These are phyloP conservation scores for Ophiosphaerella korrae DNA, from an alignment of 2,329 filamentous ascomycete species.

Conservation along the genomic window DNA sequence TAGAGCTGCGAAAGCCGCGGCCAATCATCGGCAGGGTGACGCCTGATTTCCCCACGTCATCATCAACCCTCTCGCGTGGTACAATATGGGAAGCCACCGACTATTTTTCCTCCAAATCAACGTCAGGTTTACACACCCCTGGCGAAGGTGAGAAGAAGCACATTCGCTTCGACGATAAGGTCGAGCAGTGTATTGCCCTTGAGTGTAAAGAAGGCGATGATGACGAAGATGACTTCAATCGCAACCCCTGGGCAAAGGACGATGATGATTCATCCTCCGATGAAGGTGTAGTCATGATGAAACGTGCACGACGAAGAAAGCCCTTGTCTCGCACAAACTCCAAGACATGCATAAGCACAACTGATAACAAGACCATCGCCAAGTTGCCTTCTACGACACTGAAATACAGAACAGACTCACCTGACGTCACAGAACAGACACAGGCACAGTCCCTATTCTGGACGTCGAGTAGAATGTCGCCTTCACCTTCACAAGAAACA, in stretches of 20 bases:
- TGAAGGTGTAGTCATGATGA: conserved; percentile 83
- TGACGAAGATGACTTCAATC: conserved; percentile 57
- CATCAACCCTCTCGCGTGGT: conserved; percentile 66
- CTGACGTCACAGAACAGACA: conserved; percentile 66
- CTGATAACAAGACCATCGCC: conserved; percentile 82
- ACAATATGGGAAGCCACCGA: conserved; percentile 68
- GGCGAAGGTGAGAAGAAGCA: conserved; percentile 71
- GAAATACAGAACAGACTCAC: conserved; percentile 80
- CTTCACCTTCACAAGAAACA: conserved; percentile 83
- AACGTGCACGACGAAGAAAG: conserved; percentile 58
- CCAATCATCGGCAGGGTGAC: conserved; percentile 64
- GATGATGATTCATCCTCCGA: conserved; percentile 66
- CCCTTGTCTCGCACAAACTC: conserved; percentile 61
- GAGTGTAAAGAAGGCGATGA: conserved; percentile 82
- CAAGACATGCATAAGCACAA: conserved; percentile 59
- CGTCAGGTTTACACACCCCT: conserved; percentile 73
- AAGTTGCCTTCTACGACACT: conserved; percentile 86
- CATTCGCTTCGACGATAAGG: conserved; percentile 96
- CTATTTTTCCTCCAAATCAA: conserved; percentile 68
- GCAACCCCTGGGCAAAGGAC: conserved; percentile 46
- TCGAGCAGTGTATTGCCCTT: conserved; percentile 93
- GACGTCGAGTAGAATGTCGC: conserved; percentile 59
- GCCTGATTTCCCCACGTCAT: conserved; percentile 72
- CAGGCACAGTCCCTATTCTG: conserved; percentile 51
- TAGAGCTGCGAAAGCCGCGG: conserved; percentile 57